These are phyloP conservation scores for Pseudonectria foliicola DNA, from an alignment of 2,329 filamentous ascomycete species.

Conservation along the genomic window DNA sequence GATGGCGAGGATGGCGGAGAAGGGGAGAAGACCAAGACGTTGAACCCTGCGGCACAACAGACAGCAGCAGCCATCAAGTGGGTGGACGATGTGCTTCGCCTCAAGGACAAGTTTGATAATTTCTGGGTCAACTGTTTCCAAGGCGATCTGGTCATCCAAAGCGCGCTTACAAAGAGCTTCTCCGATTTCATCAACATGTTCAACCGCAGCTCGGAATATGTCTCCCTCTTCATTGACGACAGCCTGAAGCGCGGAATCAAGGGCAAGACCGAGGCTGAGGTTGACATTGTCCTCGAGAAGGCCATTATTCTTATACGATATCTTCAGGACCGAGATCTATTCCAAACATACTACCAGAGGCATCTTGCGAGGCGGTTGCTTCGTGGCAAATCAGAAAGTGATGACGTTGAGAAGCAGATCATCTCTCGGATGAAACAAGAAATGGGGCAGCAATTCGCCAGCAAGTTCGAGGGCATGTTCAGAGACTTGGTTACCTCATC, in stretches of 20 bases:
- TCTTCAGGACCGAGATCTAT: slow-evolving; percentile 85
- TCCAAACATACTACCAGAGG: slow-evolving; percentile 97
- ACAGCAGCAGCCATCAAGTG: slow-evolving; percentile 86
- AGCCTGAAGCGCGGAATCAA: slow-evolving; percentile 91
- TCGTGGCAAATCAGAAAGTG: slow-evolving; percentile 81
- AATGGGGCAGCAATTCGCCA: slow-evolving; percentile 87
- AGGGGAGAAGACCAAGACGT: slow-evolving; percentile 27
- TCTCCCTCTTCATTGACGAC: slow-evolving; percentile 95
- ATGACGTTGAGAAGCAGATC: slow-evolving; percentile 91
- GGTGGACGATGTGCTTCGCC: slow-evolving; percentile 80
- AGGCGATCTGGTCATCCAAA: slow-evolving; percentile 70
- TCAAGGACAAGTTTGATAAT: slow-evolving; percentile 86
- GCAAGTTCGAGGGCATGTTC: slow-evolving; percentile 95
- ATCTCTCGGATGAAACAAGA: slow-evolving; percentile 96
- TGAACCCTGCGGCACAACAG: slow-evolving; percentile 60
- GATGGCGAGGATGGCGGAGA: slow-evolving; percentile 42
- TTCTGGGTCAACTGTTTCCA: slow-evolving; percentile 69
- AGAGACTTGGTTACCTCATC: slow-evolving; percentile 87
- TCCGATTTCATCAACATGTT: slow-evolving; percentile 93
- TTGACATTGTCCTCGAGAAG: slow-evolving; percentile 79
- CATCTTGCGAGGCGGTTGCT: slow-evolving; percentile 83
- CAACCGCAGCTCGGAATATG: slow-evolving; percentile 75
- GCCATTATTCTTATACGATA: slow-evolving; percentile 84
- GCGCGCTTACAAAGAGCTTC: slow-evolving; percentile 78
- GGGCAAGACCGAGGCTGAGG: slow-evolving; percentile 82